These are phyloP conservation scores for Botrytis aclada DNA, from an alignment of 2,329 filamentous ascomycete species.

Conservation along the genomic window DNA sequence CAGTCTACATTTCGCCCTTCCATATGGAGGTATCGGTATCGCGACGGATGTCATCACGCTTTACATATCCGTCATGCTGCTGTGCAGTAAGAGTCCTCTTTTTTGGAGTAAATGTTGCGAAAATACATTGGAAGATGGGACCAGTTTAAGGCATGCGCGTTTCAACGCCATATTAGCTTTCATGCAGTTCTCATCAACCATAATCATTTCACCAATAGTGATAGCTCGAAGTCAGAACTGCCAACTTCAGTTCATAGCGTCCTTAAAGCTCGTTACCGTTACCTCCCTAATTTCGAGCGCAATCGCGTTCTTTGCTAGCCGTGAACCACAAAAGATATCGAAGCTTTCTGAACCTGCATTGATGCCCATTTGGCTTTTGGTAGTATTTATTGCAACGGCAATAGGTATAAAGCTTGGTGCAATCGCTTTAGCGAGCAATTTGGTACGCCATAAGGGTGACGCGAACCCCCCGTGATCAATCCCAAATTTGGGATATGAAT, in stretches of 20 bases:
- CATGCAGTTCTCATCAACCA: not conserved
- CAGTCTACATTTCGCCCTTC: not conserved
- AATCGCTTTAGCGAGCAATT: not conserved
- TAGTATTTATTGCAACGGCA: not conserved
- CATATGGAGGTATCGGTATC: not conserved
- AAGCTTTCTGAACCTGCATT: not conserved
- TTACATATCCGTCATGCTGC: not conserved
- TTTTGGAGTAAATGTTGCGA: not conserved
- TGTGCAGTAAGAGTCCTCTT: not conserved
- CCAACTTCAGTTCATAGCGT: not conserved
- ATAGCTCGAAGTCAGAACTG: not conserved
- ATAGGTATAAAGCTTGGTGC: not conserved
- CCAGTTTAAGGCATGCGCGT: not conserved
- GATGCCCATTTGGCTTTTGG: not conserved
- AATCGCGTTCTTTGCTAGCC: not conserved
- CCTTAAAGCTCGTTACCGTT: not conserved
- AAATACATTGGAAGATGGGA: not conserved
- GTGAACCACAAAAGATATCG: not conserved
- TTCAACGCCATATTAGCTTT: not conserved
- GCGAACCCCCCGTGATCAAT: not conserved
- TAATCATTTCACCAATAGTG: not conserved
- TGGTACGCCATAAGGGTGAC: not conserved
- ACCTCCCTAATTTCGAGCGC: not conserved
- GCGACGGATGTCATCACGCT: not conserved
- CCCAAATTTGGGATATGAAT: not conserved